phyloP scores from a whole-genome alignment of 768 basidiomycete genomes.

The Phanerochaete sordida region DNA sequence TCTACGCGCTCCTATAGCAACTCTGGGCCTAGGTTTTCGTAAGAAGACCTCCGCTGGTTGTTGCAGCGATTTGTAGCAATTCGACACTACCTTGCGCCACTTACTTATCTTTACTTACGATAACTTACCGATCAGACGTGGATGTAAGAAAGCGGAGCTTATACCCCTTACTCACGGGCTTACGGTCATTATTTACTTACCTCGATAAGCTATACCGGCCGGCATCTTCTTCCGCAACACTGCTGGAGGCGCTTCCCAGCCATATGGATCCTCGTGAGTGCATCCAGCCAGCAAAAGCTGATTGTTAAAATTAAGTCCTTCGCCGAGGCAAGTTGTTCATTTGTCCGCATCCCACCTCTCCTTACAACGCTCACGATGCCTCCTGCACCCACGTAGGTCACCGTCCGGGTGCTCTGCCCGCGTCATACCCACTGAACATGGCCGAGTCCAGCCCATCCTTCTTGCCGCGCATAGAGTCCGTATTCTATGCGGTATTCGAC shows the following conservation, averaged over 20 bases:
- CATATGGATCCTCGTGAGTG: not conserved
- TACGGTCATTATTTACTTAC: too few relatives aligned
- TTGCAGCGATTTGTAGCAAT: too few relatives aligned
- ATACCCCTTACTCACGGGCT: too few relatives aligned
- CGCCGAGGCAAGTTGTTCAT: not conserved
- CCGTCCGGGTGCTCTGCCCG: not conserved
- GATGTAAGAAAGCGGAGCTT: too few relatives aligned
- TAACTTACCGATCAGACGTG: too few relatives aligned
- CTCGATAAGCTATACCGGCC: too few relatives aligned
- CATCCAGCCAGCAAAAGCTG: not conserved
- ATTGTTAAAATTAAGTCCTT: not conserved
- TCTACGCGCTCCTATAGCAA: too few relatives aligned
- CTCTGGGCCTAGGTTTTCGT: too few relatives aligned
- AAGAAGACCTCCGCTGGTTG: too few relatives aligned
- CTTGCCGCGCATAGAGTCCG: slow-evolving; percentile 74
- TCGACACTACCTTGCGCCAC: too few relatives aligned
- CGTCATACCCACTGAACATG: slow-evolving; percentile 25
- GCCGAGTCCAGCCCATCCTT: slow-evolving; percentile 58
- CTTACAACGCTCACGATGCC: not conserved
- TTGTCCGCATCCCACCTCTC: not conserved
- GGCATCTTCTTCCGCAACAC: too few relatives aligned
- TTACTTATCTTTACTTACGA: too few relatives aligned
- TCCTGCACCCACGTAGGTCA: not conserved
- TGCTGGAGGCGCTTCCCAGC: not conserved
- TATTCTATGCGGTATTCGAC: slow-evolving; percentile 95